A percentile compares a stretch with the other conserved stretches of the same genome.
phyloP scores from a whole-genome alignment of 2,329 filamentous ascomycete genomes.

The Aspergillus amoenus region DNA sequence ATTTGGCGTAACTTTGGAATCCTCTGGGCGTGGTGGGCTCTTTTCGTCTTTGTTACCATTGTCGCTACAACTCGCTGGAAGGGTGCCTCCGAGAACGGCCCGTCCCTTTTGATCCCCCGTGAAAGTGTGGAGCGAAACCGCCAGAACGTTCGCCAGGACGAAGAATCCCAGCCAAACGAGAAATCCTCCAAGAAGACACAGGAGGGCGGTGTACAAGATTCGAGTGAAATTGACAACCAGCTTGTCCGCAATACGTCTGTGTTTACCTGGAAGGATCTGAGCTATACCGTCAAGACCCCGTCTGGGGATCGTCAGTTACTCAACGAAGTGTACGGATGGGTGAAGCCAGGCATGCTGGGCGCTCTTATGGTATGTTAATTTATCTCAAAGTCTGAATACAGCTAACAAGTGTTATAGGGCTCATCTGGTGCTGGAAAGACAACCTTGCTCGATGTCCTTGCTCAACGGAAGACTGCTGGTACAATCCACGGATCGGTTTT shows the following conservation, averaged over 20 bases:
- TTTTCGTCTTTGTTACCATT: slow-evolving; percentile 61
- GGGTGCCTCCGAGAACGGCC: slow-evolving; percentile 52
- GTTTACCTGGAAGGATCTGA: slow-evolving; percentile 73
- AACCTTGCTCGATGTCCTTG: slow-evolving; percentile 72
- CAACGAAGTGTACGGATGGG: slow-evolving; percentile 70
- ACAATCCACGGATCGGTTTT: slow-evolving; percentile 64
- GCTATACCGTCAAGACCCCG: slow-evolving; percentile 65
- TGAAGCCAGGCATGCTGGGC: slow-evolving; percentile 73
- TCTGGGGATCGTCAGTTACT: slow-evolving; percentile 57
- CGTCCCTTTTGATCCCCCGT: slow-evolving; percentile 61
- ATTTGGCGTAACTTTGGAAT: slow-evolving; percentile 64
- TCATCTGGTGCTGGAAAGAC: slow-evolving; percentile 74
- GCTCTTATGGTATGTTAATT: slow-evolving; percentile 59
- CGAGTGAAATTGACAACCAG: slow-evolving; percentile 34
- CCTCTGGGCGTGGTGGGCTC: slow-evolving; percentile 62
- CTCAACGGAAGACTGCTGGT: slow-evolving; percentile 67
- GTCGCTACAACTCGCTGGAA: slow-evolving; percentile 59
- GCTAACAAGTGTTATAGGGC: slow-evolving; percentile 41
- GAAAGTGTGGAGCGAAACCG: slow-evolving; percentile 51
- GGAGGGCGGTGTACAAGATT: slow-evolving; percentile 18
- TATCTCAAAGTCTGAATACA: not conserved
- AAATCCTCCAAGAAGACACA: slow-evolving; percentile 22
- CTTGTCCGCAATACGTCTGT: slow-evolving; percentile 64
- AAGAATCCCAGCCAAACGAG: slow-evolving; percentile 46
- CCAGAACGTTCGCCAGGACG: slow-evolving; percentile 42